phyloP scores from a whole-genome alignment of 495 filamentous ascomycete species.

The Aspergillus bertholletiae region DNA sequence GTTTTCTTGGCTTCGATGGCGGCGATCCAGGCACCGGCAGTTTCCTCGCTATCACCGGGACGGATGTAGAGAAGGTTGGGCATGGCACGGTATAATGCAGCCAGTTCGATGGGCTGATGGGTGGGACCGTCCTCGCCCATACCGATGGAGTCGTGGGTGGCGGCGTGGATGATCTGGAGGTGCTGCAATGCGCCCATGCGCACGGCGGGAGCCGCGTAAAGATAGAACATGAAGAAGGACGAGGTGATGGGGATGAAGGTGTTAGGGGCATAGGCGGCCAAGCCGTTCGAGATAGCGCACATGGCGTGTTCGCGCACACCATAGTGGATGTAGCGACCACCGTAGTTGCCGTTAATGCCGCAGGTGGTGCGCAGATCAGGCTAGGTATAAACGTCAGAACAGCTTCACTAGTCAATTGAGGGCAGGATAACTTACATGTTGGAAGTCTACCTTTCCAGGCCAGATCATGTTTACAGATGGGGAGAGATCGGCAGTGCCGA shows the following conservation, averaged over 20 bases:
- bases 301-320: slow-evolving; percentile 56
- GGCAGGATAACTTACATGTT: slow-evolving; percentile 34
- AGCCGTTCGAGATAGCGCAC: slow-evolving; percentile 49
- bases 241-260: slow-evolving; percentile 52
- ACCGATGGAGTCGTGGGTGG: slow-evolving; percentile 59
- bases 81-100: slow-evolving; percentile 56
- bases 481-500: slow-evolving; percentile 56
- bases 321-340: slow-evolving; percentile 51
- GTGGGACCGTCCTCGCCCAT: slow-evolving; percentile 60
- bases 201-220: slow-evolving; percentile 55
- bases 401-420: neutral
- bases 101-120: slow-evolving; percentile 58
- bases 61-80: slow-evolving; percentile 58
- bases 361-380: slow-evolving; percentile 41
- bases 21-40: slow-evolving; percentile 49
- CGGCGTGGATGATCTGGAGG: slow-evolving; percentile 55
- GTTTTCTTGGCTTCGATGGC: slow-evolving; percentile 45
- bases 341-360: slow-evolving; percentile 46
- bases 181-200: slow-evolving; percentile 57
- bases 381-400: slow-evolving; percentile 18
- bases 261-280: slow-evolving; percentile 47
- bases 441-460: slow-evolving; percentile 52
- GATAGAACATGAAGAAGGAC: slow-evolving; percentile 61
- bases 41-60: slow-evolving; percentile 54
- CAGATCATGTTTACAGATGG: slow-evolving; percentile 57